Conservation (phyloP, 1,284 basidiomycete genomes). For the Tylopilus sp. region DNA sequence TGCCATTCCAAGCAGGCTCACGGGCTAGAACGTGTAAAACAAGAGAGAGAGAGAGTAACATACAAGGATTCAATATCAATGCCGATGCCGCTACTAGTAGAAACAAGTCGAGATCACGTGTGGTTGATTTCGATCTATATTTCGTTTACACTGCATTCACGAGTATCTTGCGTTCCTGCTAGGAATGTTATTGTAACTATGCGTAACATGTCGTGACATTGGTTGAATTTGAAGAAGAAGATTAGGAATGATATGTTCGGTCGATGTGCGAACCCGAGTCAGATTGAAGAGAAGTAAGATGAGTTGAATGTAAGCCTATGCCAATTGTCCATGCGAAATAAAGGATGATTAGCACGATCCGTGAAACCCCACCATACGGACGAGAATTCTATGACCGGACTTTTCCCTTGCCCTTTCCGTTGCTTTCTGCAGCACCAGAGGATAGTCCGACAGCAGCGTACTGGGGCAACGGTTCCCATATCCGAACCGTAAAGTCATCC, state of each 20-base stretch:
- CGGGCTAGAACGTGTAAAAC: constrained; percentile 11
- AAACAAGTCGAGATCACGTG: constrained; percentile 25
- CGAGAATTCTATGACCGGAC: constrained; percentile 55
- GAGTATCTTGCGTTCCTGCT: constrained; percentile 18
- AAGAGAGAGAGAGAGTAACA: constrained; percentile 12
- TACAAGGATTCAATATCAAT: constrained; percentile 20
- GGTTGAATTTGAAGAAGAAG: constrained; percentile 17
- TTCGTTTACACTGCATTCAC: not conserved
- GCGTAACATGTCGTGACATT: constrained; percentile 34
- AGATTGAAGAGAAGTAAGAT: constrained; percentile 30
- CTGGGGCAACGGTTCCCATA: constrained; percentile 70
- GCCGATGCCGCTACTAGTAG: not conserved
- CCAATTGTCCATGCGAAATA: constrained; percentile 31
- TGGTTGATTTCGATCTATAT: constrained; percentile 12
- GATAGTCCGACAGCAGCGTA: constrained; percentile 6
- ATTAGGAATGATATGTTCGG: constrained; percentile 30
- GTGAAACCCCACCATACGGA: constrained; percentile 22
- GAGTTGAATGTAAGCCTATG: constrained; percentile 32
- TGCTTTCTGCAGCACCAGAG: constrained; percentile 20
- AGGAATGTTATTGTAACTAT: constrained; percentile 38
- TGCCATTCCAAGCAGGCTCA: constrained; percentile 66
- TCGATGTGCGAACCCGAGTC: constrained; percentile 25
- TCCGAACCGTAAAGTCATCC: constrained; percentile 81
- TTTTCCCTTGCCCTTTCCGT: constrained; percentile 68
- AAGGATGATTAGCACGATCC: constrained; percentile 21